Percentiles rank a stretch among this genome's conserved stretches.
Evolutionary conservation across 495 filamentous ascomycete species (phyloP).

Genomic region (Trichocladium uniseriatum): DNA sequence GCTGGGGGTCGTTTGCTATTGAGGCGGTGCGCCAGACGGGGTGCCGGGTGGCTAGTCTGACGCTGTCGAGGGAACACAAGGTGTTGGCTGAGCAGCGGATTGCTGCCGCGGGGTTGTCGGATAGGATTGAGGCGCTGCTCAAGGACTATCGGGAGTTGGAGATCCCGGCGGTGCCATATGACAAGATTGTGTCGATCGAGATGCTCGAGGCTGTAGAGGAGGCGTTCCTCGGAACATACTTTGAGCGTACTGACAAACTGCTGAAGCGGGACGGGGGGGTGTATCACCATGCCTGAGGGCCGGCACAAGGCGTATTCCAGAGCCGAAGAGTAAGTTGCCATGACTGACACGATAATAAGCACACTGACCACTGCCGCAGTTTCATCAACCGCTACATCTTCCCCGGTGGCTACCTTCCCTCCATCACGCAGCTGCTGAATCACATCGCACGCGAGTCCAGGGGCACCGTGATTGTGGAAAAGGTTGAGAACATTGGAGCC

Average conservation of each 20-base stretch:
- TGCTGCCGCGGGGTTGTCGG: conserved; percentile 38
- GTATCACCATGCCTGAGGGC: conserved; percentile 64
- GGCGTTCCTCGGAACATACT: conserved; percentile 54
- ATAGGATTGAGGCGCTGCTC: conserved; percentile 48
- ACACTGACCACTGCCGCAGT: conserved; percentile 17
- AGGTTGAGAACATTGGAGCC: conserved; percentile 57
- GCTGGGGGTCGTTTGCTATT: conserved; percentile 61
- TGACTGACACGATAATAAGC: not conserved
- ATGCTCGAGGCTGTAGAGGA: conserved; percentile 67
- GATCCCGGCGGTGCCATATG: conserved; percentile 45
- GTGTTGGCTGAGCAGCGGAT: conserved; percentile 51
- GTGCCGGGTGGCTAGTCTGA: conserved; percentile 55
- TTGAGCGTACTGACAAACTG: conserved; percentile 47
- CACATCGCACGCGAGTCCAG: conserved; percentile 49
- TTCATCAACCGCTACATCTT: conserved; percentile 72
- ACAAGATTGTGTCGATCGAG: conserved; percentile 63
- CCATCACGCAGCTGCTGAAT: conserved; percentile 50
- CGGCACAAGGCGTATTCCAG: conserved; percentile 39
- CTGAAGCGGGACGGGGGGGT: conserved; percentile 58
- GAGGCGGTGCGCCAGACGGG: conserved; percentile 49
- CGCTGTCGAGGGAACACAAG: conserved; percentile 54
- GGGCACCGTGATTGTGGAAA: conserved; percentile 51
- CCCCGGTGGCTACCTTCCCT: conserved; percentile 63
- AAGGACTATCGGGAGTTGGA: conserved; percentile 52
- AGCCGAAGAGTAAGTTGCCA: conserved; percentile 34